Evolutionary conservation across 2,329 filamentous ascomycete genomes (phyloP), one percentile per base, ranked within the genome.

Genomic region (Penicillium sp.): DNA sequence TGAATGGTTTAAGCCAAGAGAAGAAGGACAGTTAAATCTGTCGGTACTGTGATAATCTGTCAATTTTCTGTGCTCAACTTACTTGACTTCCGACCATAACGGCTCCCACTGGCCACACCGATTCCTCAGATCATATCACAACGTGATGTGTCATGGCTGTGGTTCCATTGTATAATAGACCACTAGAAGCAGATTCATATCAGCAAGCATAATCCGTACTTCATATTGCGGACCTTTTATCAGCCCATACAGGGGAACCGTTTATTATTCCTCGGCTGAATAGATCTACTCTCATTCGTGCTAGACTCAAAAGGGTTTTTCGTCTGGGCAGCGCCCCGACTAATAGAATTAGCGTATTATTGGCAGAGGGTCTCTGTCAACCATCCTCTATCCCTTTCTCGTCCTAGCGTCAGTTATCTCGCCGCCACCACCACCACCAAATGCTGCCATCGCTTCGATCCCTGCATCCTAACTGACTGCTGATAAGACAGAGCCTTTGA

Each of bases 401-500:
- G 39, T 18, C 39, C 23, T 43, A 43, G 39, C 39, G 39, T 8
- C 39, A 18, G 23, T 16, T 28, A 43, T 43, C 24, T 28, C 10
- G 23, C 10, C n/a, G n/a, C 40, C 40, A 24, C 42, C 28, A 31
- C 42, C 26, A 45, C 26, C 24, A 31, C 28, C 42, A 31, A 45
- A 45, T 24, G 21, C 26, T 29, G 24, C 42, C 42, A 18, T 51
- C 18, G 43, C 47, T 43, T 19, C 18, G 11, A 48, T 48, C 43
- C 48, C 43, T 47, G 48, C 36, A 26, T 39, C 7, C 50, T 55
- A 7, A 10, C 18, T n/a, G 42, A 19, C 5, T 13, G n/a, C 48
- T 55, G 52, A 55, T 51, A 55, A 51, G 48, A 40, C 42, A 19
- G 28, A 21, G 42, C 16, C 10, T 26, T 26, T 37, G 23, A 36